A percentile compares a stretch with the other conserved stretches of the same genome.
Conservation (phyloP, 768 basidiomycete genomes). For the Leccinellum albellum region DNA sequence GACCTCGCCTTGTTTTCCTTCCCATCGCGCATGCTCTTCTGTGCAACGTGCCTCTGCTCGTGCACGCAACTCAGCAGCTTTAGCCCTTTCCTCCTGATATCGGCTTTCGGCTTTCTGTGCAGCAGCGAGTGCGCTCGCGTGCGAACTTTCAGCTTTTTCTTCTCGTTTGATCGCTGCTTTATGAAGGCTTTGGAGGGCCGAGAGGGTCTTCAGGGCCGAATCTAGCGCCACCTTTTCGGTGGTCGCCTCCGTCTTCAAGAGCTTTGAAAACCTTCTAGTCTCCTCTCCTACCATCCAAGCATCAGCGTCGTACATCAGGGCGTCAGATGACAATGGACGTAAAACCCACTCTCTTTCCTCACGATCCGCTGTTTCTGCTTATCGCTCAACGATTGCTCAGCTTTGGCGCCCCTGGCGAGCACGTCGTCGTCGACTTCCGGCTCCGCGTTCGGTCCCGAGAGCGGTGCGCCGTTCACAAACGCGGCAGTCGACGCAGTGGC, state of each 20-base stretch:
- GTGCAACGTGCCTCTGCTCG: constrained; percentile 43
- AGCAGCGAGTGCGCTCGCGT: constrained; percentile 49
- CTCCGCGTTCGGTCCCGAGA: constrained; percentile 44
- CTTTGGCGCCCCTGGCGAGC: constrained; percentile 40
- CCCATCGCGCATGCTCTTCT: constrained; percentile 58
- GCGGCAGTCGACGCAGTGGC: constrained; percentile 22
- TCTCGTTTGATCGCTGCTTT: constrained; percentile 65
- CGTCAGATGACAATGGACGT: background rate
- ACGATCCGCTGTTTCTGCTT: constrained; percentile 50
- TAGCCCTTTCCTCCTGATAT: constrained; percentile 59
- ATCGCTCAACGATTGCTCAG: constrained; percentile 45
- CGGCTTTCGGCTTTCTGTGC: constrained; percentile 63
- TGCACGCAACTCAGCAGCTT: constrained; percentile 47
- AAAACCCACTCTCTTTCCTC: constrained; percentile 48
- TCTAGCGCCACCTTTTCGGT: constrained; percentile 61
- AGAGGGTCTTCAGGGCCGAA: constrained; percentile 61
- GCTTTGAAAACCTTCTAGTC: constrained; percentile 57
- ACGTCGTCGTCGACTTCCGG: constrained; percentile 40
- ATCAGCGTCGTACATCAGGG: background rate
- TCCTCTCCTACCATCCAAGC: constrained; percentile 44
- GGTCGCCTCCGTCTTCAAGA: constrained; percentile 67
- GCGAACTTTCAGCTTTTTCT: constrained; percentile 48
- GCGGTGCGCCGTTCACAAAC: constrained; percentile 55
- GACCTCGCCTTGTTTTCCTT: constrained; percentile 48
- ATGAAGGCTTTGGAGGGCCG: constrained; percentile 66